A percentile compares a stretch with the other conserved stretches of the same genome.
phyloP scores from a whole-genome alignment of 2,329 filamentous ascomycete genomes.

The Dactylellina drechsleri region DNA sequence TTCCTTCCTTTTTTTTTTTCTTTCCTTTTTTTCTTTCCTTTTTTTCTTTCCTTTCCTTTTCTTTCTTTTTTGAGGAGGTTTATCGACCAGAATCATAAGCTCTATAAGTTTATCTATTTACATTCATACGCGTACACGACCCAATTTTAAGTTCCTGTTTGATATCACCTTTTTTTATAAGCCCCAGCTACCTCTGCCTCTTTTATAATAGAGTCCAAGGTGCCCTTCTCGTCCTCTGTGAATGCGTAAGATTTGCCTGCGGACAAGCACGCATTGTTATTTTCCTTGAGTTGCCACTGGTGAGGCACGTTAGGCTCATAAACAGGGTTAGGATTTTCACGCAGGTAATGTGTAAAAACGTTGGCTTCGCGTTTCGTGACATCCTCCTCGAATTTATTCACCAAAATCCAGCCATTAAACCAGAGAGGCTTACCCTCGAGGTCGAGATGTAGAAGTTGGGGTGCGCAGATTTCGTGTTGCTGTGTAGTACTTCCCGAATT shows the following conservation, averaged over 20 bases:
- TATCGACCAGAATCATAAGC: no score
- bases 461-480: slow-evolving; percentile 63
- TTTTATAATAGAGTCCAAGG: slow-evolving; percentile 60
- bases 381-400: slow-evolving; percentile 63
- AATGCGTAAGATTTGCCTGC: slow-evolving; percentile 58
- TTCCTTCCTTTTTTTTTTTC: no score
- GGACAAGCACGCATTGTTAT: slow-evolving; percentile 61
- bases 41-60: no score
- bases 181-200: slow-evolving; percentile 54
- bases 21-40: no score
- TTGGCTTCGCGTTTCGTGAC: slow-evolving; percentile 60
- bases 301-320: slow-evolving; percentile 48
- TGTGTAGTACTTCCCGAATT: slow-evolving; percentile 2
- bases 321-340: slow-evolving; percentile 59
- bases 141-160: background rate
- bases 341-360: slow-evolving; percentile 61
- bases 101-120: no score
- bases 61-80: no score
- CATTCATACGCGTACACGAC: no score
- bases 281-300: slow-evolving; percentile 60
- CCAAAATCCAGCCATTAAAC: slow-evolving; percentile 65
- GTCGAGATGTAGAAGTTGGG: slow-evolving; percentile 65
- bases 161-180: slow-evolving; percentile 53
- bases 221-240: slow-evolving; percentile 57
- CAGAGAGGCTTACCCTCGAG: slow-evolving; percentile 63